Evolutionary conservation across 805 yeast genomes (phyloP).

Genomic region (Hanseniaspora meyeri): DNA sequence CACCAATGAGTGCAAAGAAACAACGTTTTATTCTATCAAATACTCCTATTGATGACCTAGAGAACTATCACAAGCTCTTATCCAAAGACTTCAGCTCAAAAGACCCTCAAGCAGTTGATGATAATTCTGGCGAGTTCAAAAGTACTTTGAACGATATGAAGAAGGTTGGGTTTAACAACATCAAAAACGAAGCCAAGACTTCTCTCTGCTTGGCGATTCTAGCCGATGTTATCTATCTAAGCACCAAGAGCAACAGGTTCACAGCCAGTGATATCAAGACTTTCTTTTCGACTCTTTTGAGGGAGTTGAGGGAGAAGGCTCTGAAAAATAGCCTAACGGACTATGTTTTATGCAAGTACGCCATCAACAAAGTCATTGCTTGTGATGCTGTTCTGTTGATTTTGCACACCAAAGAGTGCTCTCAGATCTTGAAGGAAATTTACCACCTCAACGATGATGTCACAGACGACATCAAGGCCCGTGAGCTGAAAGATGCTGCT

Average conservation of each 20-base stretch:
- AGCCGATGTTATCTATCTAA: slow-evolving; percentile 1
- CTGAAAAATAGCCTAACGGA: neutral
- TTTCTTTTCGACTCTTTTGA: neutral
- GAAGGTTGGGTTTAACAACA: neutral
- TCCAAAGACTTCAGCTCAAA: neutral
- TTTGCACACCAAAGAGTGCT: neutral
- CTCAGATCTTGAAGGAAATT: neutral
- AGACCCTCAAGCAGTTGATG: neutral
- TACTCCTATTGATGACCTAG: neutral
- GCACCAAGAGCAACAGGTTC: slow-evolving; percentile 1
- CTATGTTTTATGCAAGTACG: neutral
- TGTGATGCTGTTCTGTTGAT: slow-evolving; percentile 11
- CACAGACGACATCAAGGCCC: neutral
- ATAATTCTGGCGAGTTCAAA: neutral
- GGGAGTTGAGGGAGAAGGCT: neutral
- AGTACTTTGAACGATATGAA: neutral
- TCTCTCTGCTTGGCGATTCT: neutral
- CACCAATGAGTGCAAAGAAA: neutral
- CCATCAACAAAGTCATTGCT: neutral
- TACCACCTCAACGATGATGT: neutral
- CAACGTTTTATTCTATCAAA: neutral
- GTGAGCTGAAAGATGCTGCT: slow-evolving; percentile 1
- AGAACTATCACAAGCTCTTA: neutral
- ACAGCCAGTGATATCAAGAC: neutral
- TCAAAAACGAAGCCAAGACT: neutral